Conservation (phyloP, 495 filamentous ascomycete species). For the Lepidopterella palustris region DNA sequence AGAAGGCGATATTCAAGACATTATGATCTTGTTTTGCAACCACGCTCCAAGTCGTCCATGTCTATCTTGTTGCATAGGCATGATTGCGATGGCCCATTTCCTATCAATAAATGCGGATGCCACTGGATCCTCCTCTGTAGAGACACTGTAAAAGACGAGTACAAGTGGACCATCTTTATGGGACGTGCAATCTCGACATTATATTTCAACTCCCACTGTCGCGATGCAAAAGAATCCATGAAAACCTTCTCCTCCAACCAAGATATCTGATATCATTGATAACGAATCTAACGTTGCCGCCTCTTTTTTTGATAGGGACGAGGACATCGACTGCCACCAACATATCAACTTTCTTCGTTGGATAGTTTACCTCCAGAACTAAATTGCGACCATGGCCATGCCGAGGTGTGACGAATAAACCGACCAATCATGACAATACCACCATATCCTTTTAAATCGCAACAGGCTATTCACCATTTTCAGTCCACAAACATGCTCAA, state of each 20-base stretch:
- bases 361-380: conserved; percentile 8
- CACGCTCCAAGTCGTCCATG: neutral
- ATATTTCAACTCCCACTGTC: neutral
- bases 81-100: neutral
- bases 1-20: neutral
- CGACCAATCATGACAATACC: no score
- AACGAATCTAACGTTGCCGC: conserved; percentile 5
- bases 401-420: neutral
- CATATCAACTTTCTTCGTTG: neutral
- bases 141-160: neutral
- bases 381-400: conserved; percentile 9
- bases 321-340: conserved; percentile 2
- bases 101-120: neutral
- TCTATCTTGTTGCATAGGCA: neutral
- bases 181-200: neutral
- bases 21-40: neutral
- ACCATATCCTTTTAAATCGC: neutral
- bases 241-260: neutral
- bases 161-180: neutral
- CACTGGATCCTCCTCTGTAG: neutral
- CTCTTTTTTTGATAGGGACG: conserved; percentile 9
- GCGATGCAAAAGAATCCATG: neutral
- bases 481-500: conserved; percentile 6
- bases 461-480: neutral
- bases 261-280: conserved; percentile 5